phyloP scores from a whole-genome alignment of 2,329 filamentous ascomycete genomes.

The Talaromyces sp. region DNA sequence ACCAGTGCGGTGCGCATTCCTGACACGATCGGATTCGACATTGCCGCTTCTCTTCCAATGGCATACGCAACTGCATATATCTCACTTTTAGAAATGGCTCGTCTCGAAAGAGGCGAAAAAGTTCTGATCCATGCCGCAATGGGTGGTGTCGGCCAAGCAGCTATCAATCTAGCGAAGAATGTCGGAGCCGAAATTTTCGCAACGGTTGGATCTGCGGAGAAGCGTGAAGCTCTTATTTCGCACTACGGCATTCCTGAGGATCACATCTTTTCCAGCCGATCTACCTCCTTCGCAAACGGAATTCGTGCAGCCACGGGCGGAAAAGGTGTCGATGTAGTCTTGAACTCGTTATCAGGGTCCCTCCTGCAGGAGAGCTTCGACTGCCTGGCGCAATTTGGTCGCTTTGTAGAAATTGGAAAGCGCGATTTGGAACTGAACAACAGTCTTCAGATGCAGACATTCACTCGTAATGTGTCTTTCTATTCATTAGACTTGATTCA shows the following conservation, averaged over 20 bases:
- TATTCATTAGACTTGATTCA: not conserved
- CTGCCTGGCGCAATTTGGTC: slow-evolving; percentile 29
- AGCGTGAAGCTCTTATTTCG: not conserved
- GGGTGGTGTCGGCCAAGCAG: not conserved
- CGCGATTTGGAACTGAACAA: slow-evolving; percentile 33
- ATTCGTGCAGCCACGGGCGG: not conserved
- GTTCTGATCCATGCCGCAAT: not conserved
- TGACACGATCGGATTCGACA: not conserved
- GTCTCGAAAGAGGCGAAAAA: not conserved
- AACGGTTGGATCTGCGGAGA: not conserved
- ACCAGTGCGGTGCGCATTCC: not conserved
- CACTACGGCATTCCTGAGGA: not conserved
- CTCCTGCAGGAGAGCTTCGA: slow-evolving; percentile 26
- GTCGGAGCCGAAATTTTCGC: not conserved
- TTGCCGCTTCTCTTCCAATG: not conserved
- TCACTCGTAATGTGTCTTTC: slow-evolving; percentile 28
- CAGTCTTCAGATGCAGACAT: slow-evolving; percentile 45
- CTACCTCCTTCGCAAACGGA: not conserved
- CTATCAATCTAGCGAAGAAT: not conserved
- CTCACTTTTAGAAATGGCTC: not conserved
- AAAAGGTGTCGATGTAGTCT: not conserved
- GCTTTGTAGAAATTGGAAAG: slow-evolving; percentile 35
- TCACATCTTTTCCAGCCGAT: not conserved
- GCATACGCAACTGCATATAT: not conserved
- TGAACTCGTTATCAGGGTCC: slow-evolving; percentile 4